A percentile compares a stretch with the other conserved stretches of the same genome.
These are phyloP conservation scores for Myxozyma vanderwaltii DNA, from an alignment of 805 yeast species.

Conservation along the genomic window DNA sequence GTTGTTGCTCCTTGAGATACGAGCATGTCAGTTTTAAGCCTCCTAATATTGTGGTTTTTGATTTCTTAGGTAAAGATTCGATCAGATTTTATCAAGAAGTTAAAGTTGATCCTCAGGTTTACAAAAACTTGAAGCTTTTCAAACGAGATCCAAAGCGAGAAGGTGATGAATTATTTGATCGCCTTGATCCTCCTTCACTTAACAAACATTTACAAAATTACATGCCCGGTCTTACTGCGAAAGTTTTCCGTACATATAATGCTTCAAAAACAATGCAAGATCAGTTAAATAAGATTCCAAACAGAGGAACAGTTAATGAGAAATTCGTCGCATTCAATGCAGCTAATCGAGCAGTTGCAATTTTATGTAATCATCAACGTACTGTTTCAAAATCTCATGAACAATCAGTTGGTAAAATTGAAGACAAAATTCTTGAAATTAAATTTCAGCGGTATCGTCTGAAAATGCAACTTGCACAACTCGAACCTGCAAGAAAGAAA, in stretches of 20 bases:
- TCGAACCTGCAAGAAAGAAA: conserved; percentile 57
- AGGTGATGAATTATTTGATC: conserved; percentile 90
- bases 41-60: conserved; percentile 83
- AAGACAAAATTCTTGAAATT: conserved; percentile 75
- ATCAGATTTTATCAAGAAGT: conserved; percentile 90
- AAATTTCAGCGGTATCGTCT: conserved; percentile 78
- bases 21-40: conserved; percentile 87
- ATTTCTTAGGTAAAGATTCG: conserved; percentile 94
- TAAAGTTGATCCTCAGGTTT: conserved; percentile 87
- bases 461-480: conserved; percentile 66
- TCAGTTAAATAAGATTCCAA: conserved; percentile 80
- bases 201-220: conserved; percentile 86
- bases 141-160: conserved; percentile 86
- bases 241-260: conserved; percentile 95
- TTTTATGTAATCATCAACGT: conserved; percentile 95
- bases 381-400: conserved; percentile 86
- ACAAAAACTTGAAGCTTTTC: conserved; percentile 82
- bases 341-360: conserved; percentile 93
- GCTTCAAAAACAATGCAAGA: conserved; percentile 98
- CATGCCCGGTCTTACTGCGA: conserved; percentile 92
- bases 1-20: conserved; percentile 90
- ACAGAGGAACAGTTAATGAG: conserved; percentile 84
- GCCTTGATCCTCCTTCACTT: conserved; percentile 78
- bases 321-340: conserved; percentile 87
- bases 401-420: conserved; percentile 73